Percentiles rank a stretch among this genome's conserved stretches.
Evolutionary conservation across 2,329 filamentous ascomycete genomes (phyloP).

Genomic region (Nakataea oryzae): DNA sequence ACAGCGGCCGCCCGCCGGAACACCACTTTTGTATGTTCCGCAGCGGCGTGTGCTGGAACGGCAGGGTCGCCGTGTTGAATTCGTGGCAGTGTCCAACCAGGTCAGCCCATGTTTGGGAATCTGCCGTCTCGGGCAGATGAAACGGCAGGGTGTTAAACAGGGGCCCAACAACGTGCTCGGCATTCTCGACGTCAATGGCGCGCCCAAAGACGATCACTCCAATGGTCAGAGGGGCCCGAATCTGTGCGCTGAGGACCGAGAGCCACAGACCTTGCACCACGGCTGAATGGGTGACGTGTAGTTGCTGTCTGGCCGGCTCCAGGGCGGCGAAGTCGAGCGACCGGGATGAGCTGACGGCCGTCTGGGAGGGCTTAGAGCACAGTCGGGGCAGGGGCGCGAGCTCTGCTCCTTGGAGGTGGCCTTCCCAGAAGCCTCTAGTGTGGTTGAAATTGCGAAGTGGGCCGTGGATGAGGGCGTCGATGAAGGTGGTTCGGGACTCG

Average conservation of each 20-base stretch:
- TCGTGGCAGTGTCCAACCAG: constrained; percentile 56
- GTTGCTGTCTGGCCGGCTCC: constrained; percentile 38
- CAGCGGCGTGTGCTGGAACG: constrained; percentile 70
- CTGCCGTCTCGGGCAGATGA: constrained; percentile 18
- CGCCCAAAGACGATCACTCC: constrained; percentile 75
- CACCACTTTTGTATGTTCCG: constrained; percentile 76
- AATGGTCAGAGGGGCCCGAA: constrained; percentile 39
- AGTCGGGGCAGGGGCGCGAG: neutral
- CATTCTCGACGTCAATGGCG: constrained; percentile 53
- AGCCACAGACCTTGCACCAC: constrained; percentile 69
- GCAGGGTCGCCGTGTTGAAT: constrained; percentile 56
- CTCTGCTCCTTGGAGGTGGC: constrained; percentile 33
- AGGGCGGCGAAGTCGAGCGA: constrained; percentile 30
- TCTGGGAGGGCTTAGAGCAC: constrained; percentile 8
- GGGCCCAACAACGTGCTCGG: constrained; percentile 64
- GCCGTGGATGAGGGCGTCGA: constrained; percentile 58
- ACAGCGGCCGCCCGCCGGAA: constrained; percentile 48
- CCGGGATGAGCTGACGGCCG: constrained; percentile 10
- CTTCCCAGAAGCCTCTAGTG: constrained; percentile 55
- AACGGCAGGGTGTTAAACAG: constrained; percentile 87
- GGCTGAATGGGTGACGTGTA: constrained; percentile 70
- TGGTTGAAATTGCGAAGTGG: constrained; percentile 42
- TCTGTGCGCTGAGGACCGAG: constrained; percentile 44
- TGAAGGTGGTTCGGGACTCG: constrained; percentile 39
- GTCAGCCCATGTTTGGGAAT: constrained; percentile 42